A percentile compares a stretch with the other conserved stretches of the same genome.
phyloP scores from a whole-genome alignment of 1,139 yeast genomes.

The Trichomonascaceae sp. region DNA sequence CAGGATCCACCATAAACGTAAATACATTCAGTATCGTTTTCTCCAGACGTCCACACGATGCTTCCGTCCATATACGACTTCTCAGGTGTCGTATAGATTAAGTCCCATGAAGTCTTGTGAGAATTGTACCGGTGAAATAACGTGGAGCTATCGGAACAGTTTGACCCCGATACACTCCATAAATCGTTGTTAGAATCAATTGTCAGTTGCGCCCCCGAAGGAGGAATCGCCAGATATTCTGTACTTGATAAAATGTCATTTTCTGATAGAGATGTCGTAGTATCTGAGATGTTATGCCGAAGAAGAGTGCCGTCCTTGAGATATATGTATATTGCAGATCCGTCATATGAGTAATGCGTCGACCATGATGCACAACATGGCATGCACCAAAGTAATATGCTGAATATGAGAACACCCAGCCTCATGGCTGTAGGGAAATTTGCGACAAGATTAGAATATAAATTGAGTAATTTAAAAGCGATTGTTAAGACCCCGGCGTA shows the following conservation, averaged over 20 bases:
- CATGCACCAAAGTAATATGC: neutral
- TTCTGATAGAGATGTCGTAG: neutral
- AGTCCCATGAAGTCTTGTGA: conserved; percentile 17
- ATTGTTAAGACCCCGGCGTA: neutral
- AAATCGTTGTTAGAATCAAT: conserved; percentile 8
- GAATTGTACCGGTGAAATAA: conserved; percentile 16
- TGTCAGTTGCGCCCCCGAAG: conserved; percentile 18
- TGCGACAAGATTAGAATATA: neutral
- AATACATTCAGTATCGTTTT: conserved; percentile 29
- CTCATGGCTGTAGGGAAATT: neutral
- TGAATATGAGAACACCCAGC: neutral
- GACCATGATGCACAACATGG: conserved; percentile 6
- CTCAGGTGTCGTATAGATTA: conserved; percentile 12
- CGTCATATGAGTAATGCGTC: conserved; percentile 4
- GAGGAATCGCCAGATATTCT: conserved; percentile 15
- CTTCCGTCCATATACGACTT: conserved; percentile 17
- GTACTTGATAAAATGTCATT: conserved; percentile 1
- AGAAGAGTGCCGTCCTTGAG: conserved; percentile 7
- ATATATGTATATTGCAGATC: conserved; percentile 3
- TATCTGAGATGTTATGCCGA: neutral
- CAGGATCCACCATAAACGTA: conserved; percentile 48
- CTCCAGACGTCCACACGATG: conserved; percentile 37
- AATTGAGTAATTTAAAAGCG: neutral
- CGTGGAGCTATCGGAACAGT: conserved; percentile 11
- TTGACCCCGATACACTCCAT: conserved; percentile 6